phyloP scores from a whole-genome alignment of 768 basidiomycete species.

The Peribolospora kevripleyi region DNA sequence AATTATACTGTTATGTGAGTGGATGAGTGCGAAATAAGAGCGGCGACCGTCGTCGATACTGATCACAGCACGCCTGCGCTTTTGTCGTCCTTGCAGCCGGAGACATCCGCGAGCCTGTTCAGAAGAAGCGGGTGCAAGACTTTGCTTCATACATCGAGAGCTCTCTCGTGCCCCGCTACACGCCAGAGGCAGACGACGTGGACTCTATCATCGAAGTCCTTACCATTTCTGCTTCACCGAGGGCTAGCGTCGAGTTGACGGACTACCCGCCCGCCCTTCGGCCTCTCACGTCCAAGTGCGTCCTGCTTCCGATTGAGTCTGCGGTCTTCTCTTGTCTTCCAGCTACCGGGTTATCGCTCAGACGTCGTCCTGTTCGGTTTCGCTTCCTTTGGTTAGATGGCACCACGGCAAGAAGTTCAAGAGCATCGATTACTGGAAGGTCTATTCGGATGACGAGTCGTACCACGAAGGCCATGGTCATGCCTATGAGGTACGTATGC shows the following conservation, averaged over 20 bases:
- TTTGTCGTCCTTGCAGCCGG: constrained; percentile 11
- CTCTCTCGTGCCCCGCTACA: constrained; percentile 13
- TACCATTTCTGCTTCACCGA: constrained; percentile 12
- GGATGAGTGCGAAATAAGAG: neutral
- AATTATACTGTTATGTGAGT: too few species aligned
- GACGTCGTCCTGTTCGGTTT: too few species aligned
- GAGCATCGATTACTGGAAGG: constrained; percentile 7
- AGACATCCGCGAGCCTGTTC: constrained; percentile 6
- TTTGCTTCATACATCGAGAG: constrained; percentile 9
- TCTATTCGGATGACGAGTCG: constrained; percentile 4
- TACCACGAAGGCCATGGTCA: constrained; percentile 13
- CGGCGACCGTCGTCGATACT: constrained; percentile 3
- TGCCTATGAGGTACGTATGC: constrained; percentile 8
- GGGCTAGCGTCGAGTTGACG: neutral
- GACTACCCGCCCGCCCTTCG: neutral
- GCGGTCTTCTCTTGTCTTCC: neutral
- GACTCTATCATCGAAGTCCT: constrained; percentile 16
- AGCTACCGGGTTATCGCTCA: neutral
- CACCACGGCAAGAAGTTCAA: neutral
- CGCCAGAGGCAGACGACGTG: constrained; percentile 3
- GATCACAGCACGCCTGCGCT: neutral
- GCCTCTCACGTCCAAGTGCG: neutral
- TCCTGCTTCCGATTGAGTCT: neutral
- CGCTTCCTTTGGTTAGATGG: neutral
- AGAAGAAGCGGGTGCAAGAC: constrained; percentile 8